Conservation (phyloP, 805 yeast genomes). For the Schizosaccharomyces pombe region DNA sequence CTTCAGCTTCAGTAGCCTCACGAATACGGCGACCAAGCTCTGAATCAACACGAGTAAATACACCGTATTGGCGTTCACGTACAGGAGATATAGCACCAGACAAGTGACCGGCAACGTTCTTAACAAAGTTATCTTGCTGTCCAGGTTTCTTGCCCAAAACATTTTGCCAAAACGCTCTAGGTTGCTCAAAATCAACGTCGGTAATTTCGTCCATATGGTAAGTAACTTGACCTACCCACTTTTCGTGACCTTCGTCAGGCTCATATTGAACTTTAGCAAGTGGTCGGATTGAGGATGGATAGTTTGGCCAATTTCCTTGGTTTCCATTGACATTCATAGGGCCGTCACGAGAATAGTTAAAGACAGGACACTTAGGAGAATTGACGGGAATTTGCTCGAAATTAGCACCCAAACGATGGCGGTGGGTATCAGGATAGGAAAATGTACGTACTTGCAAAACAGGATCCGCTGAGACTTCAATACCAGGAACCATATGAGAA, state of each 20-base stretch:
- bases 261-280: constrained; percentile 11
- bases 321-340: constrained; percentile 46
- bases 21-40: constrained; percentile 45
- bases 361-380: constrained; percentile 40
- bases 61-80: constrained; percentile 55
- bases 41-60: constrained; percentile 50
- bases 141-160: constrained; percentile 52
- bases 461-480: constrained; percentile 66
- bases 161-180: constrained; percentile 38
- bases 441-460: constrained; percentile 55
- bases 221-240: constrained; percentile 58
- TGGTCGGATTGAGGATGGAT: constrained; percentile 27
- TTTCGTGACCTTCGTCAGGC: constrained; percentile 26
- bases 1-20: constrained; percentile 21
- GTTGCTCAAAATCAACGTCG: constrained; percentile 53
- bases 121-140: constrained; percentile 62
- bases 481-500: constrained; percentile 62
- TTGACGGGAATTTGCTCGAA: constrained; percentile 74
- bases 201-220: constrained; percentile 30
- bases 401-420: constrained; percentile 56
- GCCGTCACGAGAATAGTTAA: constrained; percentile 51
- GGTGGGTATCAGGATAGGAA: constrained; percentile 67
- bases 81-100: constrained; percentile 33
- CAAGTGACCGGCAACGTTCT: constrained; percentile 58
- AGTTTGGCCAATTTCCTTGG: constrained; percentile 57